phyloP scores from a whole-genome alignment of 1,284 basidiomycete species.

The Cryptococcus sp. region DNA sequence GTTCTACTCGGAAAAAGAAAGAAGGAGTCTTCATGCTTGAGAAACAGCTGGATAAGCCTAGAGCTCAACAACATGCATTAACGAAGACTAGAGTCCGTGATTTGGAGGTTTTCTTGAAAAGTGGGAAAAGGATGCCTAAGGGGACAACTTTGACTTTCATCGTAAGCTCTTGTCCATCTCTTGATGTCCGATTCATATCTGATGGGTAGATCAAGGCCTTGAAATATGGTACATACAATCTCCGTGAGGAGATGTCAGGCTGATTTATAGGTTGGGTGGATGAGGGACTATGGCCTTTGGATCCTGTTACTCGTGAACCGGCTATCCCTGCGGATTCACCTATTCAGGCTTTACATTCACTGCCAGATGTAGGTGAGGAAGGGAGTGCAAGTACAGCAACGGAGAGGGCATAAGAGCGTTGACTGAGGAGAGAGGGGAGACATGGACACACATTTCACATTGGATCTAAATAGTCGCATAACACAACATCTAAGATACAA shows the following conservation, averaged over 20 bases:
- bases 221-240: constrained; percentile 10
- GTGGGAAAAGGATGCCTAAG: constrained; percentile 28
- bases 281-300: constrained; percentile 46
- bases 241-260: neutral
- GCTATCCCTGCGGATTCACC: constrained; percentile 21
- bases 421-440: too few relatives aligned
- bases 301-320: constrained; percentile 17
- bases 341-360: too few relatives aligned
- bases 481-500: too few relatives aligned
- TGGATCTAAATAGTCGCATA: too few relatives aligned
- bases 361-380: too few relatives aligned
- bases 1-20: neutral
- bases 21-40: constrained; percentile 37
- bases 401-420: too few relatives aligned
- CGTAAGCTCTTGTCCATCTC: constrained; percentile 22
- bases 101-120: constrained; percentile 22
- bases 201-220: constrained; percentile 39
- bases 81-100: constrained; percentile 38
- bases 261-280: constrained; percentile 30
- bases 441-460: too few relatives aligned
- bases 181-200: neutral
- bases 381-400: too few relatives aligned
- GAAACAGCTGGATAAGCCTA: constrained; percentile 24
- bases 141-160: constrained; percentile 38
- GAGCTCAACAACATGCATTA: constrained; percentile 30